Conservation (phyloP, 169 alveolate species). For the Plasmodium fragile region DNA sequence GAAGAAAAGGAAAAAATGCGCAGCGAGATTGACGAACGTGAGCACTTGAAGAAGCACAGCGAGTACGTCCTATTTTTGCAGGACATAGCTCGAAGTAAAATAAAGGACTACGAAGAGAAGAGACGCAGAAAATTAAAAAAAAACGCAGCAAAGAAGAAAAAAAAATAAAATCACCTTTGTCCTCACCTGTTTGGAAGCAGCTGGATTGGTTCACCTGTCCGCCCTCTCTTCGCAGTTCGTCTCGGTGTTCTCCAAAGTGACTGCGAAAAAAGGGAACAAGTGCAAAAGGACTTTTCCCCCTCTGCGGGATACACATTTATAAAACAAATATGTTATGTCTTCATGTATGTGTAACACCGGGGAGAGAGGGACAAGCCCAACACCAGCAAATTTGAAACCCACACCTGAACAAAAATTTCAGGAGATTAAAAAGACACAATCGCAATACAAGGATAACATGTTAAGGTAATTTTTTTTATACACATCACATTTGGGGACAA, state of each 20-base stretch:
- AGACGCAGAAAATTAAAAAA: constrained; percentile 16
- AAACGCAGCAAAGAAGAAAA: constrained; percentile 6
- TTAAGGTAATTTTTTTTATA: constrained; percentile 40
- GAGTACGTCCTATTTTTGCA: constrained; percentile 53
- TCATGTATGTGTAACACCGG: neutral
- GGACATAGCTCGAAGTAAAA: constrained; percentile 46
- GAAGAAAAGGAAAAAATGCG: constrained; percentile 53
- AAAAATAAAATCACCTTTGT: neutral
- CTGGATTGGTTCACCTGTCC: neutral
- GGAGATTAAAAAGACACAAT: constrained; percentile 17
- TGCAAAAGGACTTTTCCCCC: neutral
- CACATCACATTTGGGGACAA: constrained; percentile 25
- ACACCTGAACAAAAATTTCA: neutral
- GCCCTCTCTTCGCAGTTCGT: neutral
- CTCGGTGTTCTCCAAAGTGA: neutral
- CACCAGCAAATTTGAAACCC: neutral
- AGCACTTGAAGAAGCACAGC: constrained; percentile 23
- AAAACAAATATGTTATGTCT: neutral
- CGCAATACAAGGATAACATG: constrained; percentile 20
- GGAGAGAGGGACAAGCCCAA: neutral
- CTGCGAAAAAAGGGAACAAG: neutral
- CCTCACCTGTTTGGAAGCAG: neutral
- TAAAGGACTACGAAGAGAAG: constrained; percentile 44
- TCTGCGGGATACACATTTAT: neutral
- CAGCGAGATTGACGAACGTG: constrained; percentile 31